phyloP scores from a whole-genome alignment of 257 asterid species.

The Cruciata laevipes region DNA sequence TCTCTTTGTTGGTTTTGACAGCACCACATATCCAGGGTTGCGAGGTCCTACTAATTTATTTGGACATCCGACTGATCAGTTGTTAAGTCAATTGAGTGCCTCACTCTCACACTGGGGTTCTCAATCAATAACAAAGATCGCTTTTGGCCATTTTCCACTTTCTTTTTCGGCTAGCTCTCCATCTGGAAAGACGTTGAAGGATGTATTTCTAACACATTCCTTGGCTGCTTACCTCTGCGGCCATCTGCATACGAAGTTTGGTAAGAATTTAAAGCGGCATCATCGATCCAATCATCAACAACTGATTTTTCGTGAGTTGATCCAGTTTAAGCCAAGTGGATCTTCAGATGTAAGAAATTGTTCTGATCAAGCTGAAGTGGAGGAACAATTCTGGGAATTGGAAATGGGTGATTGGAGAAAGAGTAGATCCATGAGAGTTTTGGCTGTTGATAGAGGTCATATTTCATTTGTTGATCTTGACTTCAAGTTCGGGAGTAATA shows the following conservation, averaged over 20 bases:
- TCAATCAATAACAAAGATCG: slow-evolving; percentile 46
- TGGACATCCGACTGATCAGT: slow-evolving; percentile 90
- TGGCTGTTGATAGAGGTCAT: slow-evolving; percentile 73
- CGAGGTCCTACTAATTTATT: slow-evolving; percentile 94
- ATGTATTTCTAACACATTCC: slow-evolving; percentile 43
- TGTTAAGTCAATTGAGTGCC: slow-evolving; percentile 48
- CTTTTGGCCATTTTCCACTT: slow-evolving; percentile 91
- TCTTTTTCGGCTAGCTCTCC: slow-evolving; percentile 76
- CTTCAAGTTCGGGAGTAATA: slow-evolving; percentile 50
- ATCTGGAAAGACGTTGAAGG: slow-evolving; percentile 66
- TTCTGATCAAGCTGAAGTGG: slow-evolving; percentile 23
- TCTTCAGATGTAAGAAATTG: slow-evolving; percentile 29
- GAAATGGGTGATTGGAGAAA: slow-evolving; percentile 97
- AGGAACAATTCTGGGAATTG: slow-evolving; percentile 82
- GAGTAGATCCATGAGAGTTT: slow-evolving; percentile 74
- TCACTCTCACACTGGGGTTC: slow-evolving; percentile 74
- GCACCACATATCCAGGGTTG: slow-evolving; percentile 62
- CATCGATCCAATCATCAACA: slow-evolving; percentile 38
- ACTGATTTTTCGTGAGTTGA: slow-evolving; percentile 28
- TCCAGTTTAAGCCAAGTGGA: slow-evolving; percentile 59
- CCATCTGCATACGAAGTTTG: slow-evolving; percentile 77
- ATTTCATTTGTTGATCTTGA: slow-evolving; percentile 65
- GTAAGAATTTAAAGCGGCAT: slow-evolving; percentile 68
- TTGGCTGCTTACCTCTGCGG: slow-evolving; percentile 80
- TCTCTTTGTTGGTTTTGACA: slow-evolving; percentile 85